Evolutionary conservation across 768 basidiomycete species (phyloP), one percentile per base, ranked within the genome.

Genomic region (Pulveroboletus sp.): DNA sequence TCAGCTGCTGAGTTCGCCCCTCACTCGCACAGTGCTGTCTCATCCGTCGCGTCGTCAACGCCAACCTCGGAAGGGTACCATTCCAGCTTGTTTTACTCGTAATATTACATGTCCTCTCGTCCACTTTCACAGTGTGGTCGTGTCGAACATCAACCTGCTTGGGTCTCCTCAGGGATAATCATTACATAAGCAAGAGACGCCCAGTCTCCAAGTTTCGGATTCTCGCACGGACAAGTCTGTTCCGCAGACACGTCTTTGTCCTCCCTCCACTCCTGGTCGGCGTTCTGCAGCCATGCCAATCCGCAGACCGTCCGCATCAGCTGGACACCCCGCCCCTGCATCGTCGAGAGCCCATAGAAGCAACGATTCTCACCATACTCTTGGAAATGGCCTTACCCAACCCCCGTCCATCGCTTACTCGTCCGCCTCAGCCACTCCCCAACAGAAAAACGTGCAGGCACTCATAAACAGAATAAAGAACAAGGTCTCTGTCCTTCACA

Each of bases 361-460:
- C 61, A 81, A 77, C 49, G 86, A 86, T 50, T 84, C 85, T 3
- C 73, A 80, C 54, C 77, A 79, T 52, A 68, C 56, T 12, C 56
- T 65, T 55, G 65, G 58, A 37, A 69, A 64, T 37, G 69, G 64
- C 21, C 62, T 62, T 43, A 3, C 63, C 5, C 67, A 71, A 24
- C 67, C 68, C 14, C 66, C 68, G 7, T 69, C 68, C 40, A 52
- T 69, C 51, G 69, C 69, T 44, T 74, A 73, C 60, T 67, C 71
- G 28, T 58, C 70, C 15, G 59, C 61, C 28, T 64, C 67, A 12
- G 61, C 77, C 8, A 81, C 80, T 2, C 84, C 86, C 1, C 87
- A 93, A 63, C 86, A 89, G 70, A 90, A 85, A 74, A 81, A 90
- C 46, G 83, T 93, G 31, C 79, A 83, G 55, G 83, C 83, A 8